A percentile compares a stretch with the other conserved stretches of the same genome.
Evolutionary conservation across 495 filamentous ascomycete genomes (phyloP).

Genomic region (Talaromyces liani): DNA sequence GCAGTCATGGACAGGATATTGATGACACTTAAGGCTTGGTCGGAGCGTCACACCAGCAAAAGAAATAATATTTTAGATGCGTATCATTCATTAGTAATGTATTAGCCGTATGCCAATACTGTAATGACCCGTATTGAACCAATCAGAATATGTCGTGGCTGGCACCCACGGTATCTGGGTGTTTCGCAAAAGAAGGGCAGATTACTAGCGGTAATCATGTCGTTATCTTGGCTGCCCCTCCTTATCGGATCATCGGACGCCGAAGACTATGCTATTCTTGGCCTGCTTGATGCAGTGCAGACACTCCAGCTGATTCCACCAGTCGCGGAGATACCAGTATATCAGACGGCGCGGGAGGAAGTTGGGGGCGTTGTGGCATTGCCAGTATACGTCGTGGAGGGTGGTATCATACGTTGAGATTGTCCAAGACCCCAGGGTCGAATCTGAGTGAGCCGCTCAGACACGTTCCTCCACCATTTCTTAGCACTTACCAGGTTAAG

Average conservation of each 20-base stretch:
- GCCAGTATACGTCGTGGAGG: neutral
- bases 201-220: neutral
- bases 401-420: neutral
- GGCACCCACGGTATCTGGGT: neutral
- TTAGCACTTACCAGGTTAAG: neutral
- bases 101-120: neutral
- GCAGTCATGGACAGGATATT: neutral
- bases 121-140: neutral
- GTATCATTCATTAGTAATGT: neutral
- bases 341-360: neutral
- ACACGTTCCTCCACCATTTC: neutral
- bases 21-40: neutral
- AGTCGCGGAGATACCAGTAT: neutral
- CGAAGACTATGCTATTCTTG: neutral
- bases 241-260: slow-evolving; percentile 5
- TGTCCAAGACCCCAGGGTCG: neutral
- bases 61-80: neutral
- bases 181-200: neutral
- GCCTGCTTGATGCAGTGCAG: neutral
- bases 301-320: neutral
- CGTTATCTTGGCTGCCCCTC: neutral
- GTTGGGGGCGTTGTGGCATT: neutral
- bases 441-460: neutral
- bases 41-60: neutral
- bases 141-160: neutral